Conservation (phyloP, 2,329 filamentous ascomycete species). For the Phyllosticta capitalensis region DNA sequence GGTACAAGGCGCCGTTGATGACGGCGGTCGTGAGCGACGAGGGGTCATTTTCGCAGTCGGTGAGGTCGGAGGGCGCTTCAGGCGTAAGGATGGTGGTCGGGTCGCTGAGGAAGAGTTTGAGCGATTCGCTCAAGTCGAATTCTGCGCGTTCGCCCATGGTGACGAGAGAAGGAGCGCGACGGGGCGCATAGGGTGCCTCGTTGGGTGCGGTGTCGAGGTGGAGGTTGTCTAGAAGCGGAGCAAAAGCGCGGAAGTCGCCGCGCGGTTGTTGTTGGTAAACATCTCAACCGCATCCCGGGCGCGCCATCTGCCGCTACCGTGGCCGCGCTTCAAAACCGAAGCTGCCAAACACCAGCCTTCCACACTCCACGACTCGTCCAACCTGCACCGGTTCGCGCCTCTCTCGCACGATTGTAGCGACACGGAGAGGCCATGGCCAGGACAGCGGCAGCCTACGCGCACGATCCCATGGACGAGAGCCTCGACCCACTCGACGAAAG, state of each 20-base stretch:
- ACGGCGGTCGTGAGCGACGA: constrained; percentile 69
- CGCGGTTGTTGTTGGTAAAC: constrained; percentile 7
- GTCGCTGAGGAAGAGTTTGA: constrained; percentile 95
- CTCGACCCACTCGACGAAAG: constrained; percentile 41
- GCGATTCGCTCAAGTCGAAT: constrained; percentile 93
- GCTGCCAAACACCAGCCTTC: not conserved
- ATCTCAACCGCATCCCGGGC: not conserved
- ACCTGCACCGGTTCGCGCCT: too few relatives aligned
- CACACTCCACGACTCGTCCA: not conserved
- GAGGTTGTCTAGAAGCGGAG: constrained; percentile 12
- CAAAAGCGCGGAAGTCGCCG: not conserved
- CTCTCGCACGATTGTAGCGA: not conserved
- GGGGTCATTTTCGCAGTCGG: constrained; percentile 88
- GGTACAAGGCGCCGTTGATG: constrained; percentile 79
- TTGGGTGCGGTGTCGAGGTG: constrained; percentile 14
- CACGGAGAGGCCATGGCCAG: not conserved
- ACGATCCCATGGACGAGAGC: constrained; percentile 35
- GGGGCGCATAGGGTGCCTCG: constrained; percentile 15
- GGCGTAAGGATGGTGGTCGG: constrained; percentile 72
- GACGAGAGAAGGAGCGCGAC: constrained; percentile 23
- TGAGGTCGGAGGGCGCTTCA: constrained; percentile 72
- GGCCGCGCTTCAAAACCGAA: not conserved
- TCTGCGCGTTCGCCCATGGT: constrained; percentile 58
- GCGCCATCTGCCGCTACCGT: not conserved
- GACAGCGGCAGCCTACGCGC: constrained; percentile 3